Conservation (phyloP, 805 yeast genomes). For the Saturnispora ahearnii region DNA sequence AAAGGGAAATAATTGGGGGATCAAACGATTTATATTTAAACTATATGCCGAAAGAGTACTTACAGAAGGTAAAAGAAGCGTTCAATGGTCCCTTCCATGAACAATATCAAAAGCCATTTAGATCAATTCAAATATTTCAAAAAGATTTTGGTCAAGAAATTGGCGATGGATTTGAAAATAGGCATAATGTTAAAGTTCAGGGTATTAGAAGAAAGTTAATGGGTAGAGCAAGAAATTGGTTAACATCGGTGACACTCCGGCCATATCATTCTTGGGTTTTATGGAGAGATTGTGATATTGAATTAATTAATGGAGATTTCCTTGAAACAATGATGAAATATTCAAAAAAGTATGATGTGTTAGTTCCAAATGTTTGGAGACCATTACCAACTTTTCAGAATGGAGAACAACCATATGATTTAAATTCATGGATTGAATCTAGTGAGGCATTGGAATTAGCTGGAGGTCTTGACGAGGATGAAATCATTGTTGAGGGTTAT, state of each 20-base stretch:
- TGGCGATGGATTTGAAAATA: slow-evolving; percentile 76
- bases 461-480: slow-evolving; percentile 58
- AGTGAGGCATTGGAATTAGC: slow-evolving; percentile 67
- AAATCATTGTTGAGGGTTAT: slow-evolving; percentile 82
- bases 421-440: slow-evolving; percentile 94
- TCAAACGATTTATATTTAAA: slow-evolving; percentile 52
- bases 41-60: slow-evolving; percentile 56
- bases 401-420: slow-evolving; percentile 87
- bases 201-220: slow-evolving; percentile 75
- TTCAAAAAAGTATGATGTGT: slow-evolving; percentile 50
- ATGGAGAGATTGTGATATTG: slow-evolving; percentile 86
- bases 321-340: slow-evolving; percentile 65
- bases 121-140: slow-evolving; percentile 70
- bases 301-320: slow-evolving; percentile 69
- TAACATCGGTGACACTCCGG: slow-evolving; percentile 60
- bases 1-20: slow-evolving; percentile 35
- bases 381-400: slow-evolving; percentile 91
- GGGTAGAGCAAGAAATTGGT: slow-evolving; percentile 86
- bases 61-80: slow-evolving; percentile 33
- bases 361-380: slow-evolving; percentile 92
- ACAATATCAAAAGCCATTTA: slow-evolving; percentile 58
- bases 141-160: slow-evolving; percentile 78
- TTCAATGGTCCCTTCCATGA: slow-evolving; percentile 54
- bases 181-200: slow-evolving; percentile 80
- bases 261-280: slow-evolving; percentile 88